Base-by-base conservation (phyloP, 2,329 filamentous ascomycete genomes). In the Aspergillus glaucus region DNA sequence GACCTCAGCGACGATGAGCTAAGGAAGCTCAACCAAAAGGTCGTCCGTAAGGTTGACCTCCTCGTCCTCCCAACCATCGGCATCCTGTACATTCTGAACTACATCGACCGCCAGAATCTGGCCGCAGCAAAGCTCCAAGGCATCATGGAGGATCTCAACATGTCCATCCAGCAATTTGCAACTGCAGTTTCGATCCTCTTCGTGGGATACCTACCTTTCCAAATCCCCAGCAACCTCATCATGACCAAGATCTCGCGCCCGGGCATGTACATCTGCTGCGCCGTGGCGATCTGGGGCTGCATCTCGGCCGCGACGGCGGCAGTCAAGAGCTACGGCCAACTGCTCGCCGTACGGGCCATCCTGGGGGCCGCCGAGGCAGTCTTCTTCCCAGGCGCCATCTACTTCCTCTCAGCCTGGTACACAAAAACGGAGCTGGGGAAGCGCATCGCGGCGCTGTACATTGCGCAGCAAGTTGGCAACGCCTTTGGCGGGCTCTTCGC, bases 321-420 rank as follows among this genome's bases (percentile, higher is more conserved):
- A 19, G 76, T 74, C 0, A 63, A 74, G 10, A 76, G 70, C 57
- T 84, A 81, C 51, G 68, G 68, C 4, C 76, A 76, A 53, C 75
- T 84, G 68, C 73, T 84, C 2, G 62, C 70, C 8, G 70, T 70
- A 30, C 78, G 81, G 4, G 83, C 84, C 62, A 76, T 82, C 57
- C 65, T 85, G 0, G 81, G 81, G 3, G 81, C 82, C 51, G 68
- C 83, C 44, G 81, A 85, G 62, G 82, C 83, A 0, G 81, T 81
- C 1, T 80, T 79, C 61, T 80, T 80, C 57, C 73, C 73, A 0
- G 74, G 72, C 0, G 67, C 66, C 0, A 58, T 74, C 1, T 73
- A 67, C 48, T 70, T 63, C 24, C 55, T 74, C 0, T 69, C 66
- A 0, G 54, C 64, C 1, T 75, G 70, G 58, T 75, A 75, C 46